phyloP scores from a whole-genome alignment of 352 stramenopile genomes.

The Phytopythium montanum region DNA sequence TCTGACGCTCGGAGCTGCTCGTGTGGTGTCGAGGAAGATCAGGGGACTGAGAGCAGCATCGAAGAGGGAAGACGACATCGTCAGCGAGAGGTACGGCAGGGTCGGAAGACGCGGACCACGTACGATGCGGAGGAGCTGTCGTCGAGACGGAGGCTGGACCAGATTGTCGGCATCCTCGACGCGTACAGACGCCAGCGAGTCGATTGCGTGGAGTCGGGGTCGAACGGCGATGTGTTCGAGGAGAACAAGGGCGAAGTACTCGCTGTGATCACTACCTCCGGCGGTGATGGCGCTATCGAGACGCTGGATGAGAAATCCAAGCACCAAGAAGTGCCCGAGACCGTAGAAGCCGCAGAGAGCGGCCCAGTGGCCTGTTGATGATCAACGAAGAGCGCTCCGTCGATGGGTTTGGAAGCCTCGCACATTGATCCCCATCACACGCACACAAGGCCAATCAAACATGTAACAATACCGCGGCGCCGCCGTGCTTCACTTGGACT shows the following conservation, averaged over 20 bases:
- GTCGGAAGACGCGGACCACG: not conserved
- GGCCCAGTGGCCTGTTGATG: not conserved
- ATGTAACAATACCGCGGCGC: not conserved
- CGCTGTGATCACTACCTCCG: not conserved
- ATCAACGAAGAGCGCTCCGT: not conserved
- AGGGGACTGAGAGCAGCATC: not conserved
- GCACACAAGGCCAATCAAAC: not conserved
- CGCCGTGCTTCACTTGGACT: not conserved
- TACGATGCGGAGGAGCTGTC: not conserved
- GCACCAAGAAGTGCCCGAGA: constrained; percentile 1
- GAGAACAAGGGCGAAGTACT: not conserved
- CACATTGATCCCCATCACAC: not conserved
- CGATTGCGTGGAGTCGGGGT: not conserved
- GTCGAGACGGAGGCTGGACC: not conserved
- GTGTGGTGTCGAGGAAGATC: not conserved
- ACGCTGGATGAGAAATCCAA: not conserved
- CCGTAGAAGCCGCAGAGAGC: not conserved
- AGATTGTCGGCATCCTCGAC: not conserved
- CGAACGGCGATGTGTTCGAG: not conserved
- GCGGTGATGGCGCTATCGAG: not conserved
- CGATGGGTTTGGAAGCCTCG: not conserved
- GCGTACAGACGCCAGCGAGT: not conserved
- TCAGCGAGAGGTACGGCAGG: not conserved
- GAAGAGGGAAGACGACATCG: not conserved
- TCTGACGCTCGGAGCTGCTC: not conserved